Evolutionary conservation across 768 basidiomycete genomes (phyloP).

Genomic region (Tylopilus felleus): DNA sequence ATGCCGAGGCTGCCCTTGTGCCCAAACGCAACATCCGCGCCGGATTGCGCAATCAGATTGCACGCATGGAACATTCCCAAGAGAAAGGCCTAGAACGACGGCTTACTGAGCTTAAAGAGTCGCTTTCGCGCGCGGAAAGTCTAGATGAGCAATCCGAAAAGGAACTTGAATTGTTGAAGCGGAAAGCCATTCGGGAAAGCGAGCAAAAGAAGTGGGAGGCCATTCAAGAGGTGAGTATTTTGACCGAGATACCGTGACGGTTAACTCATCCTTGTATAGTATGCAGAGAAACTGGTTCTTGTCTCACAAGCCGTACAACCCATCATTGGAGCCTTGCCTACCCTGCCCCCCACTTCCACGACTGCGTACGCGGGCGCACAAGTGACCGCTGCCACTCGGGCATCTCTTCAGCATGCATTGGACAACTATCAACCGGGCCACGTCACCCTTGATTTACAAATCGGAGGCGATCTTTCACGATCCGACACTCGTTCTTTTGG

Average conservation of each 20-base stretch:
- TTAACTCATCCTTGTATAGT: constrained; percentile 41
- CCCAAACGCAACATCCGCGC: constrained; percentile 63
- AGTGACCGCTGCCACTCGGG: constrained; percentile 65
- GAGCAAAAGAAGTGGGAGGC: constrained; percentile 80
- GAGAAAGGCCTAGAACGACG: constrained; percentile 64
- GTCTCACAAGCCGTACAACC: constrained; percentile 67
- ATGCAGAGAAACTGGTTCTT: constrained; percentile 75
- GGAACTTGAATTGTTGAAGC: constrained; percentile 67
- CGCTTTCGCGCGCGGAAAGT: constrained; percentile 60
- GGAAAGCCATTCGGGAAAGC: constrained; percentile 73
- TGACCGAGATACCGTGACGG: neutral
- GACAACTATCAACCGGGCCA: constrained; percentile 75
- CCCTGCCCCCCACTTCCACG: constrained; percentile 56
- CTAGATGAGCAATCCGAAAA: constrained; percentile 67
- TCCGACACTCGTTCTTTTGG: constrained; percentile 83
- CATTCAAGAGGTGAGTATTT: constrained; percentile 58
- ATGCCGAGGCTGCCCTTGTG: constrained; percentile 57
- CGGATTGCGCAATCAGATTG: constrained; percentile 57
- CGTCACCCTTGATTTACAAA: constrained; percentile 47
- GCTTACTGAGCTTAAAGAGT: constrained; percentile 64
- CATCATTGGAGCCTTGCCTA: constrained; percentile 59
- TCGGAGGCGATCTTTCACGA: constrained; percentile 52
- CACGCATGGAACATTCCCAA: constrained; percentile 61
- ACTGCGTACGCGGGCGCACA: constrained; percentile 61
- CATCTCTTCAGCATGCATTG: constrained; percentile 71